These are phyloP conservation scores for Mycena epipterygia DNA, from an alignment of 768 basidiomycete species.

Conservation along the genomic window DNA sequence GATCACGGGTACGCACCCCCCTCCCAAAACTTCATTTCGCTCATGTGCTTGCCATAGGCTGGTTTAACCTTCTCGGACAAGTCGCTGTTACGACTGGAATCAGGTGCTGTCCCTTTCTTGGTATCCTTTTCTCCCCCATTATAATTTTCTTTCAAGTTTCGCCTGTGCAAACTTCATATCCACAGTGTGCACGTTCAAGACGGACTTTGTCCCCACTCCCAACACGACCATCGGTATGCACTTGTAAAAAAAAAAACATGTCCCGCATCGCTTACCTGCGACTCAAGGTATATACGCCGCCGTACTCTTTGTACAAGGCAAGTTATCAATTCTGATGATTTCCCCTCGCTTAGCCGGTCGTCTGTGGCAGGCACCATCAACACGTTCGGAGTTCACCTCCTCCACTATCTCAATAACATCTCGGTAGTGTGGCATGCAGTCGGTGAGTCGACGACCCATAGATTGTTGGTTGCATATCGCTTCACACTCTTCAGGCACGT, in stretches of 20 bases:
- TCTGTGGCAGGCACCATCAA: slow-evolving; percentile 68
- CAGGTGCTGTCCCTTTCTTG: slow-evolving; percentile 52
- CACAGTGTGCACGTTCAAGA: slow-evolving; percentile 71
- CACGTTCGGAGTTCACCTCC: slow-evolving; percentile 77
- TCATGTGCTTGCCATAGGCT: slow-evolving; percentile 51
- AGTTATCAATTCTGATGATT: neutral
- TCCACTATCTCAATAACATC: slow-evolving; percentile 78
- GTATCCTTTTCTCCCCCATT: neutral
- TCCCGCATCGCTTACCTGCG: neutral
- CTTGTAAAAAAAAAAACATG: neutral
- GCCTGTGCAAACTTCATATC: slow-evolving; percentile 79
- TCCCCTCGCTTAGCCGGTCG: slow-evolving; percentile 56
- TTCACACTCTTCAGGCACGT: slow-evolving; percentile 56
- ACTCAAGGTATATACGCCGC: slow-evolving; percentile 69
- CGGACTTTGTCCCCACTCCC: slow-evolving; percentile 68
- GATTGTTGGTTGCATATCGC: neutral
- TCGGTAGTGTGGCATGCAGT: slow-evolving; percentile 83
- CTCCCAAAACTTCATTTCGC: neutral
- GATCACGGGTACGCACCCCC: slow-evolving; percentile 64
- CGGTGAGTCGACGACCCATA: slow-evolving; percentile 41
- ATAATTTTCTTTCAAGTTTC: slow-evolving; percentile 55
- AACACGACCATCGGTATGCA: slow-evolving; percentile 71
- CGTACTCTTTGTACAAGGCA: slow-evolving; percentile 75
- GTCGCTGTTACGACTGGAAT: slow-evolving; percentile 85
- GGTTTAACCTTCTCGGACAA: slow-evolving; percentile 83